Evolutionary conservation across 2,329 filamentous ascomycete genomes (phyloP), one percentile per base, ranked within the genome.

Genomic region (Monilinia polystroma): DNA sequence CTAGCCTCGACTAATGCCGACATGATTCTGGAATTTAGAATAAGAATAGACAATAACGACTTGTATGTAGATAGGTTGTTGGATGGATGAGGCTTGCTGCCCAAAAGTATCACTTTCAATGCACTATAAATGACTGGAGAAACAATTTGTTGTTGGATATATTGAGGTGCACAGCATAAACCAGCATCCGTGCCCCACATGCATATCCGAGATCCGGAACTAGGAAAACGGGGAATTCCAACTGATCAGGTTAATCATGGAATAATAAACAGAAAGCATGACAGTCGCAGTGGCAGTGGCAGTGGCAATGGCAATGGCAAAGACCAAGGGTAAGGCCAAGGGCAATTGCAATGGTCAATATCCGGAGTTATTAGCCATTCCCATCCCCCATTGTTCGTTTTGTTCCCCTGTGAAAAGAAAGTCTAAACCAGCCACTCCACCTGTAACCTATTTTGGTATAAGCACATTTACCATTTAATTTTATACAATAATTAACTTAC

Each of bases 341-440:
- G 38, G 41, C 41, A 16, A 43, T 16, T 14, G 41, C 41, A 16
- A 49, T 49, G n/a, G 18, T 18, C 26, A 57, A 49, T 43, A 49
- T 20, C 52, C 62, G 54, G 52, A 16, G 20, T 32, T 51, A 16
- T 62, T 51, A 12, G 20, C 11, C 45, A 62, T 43, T 64, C 52
- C 52, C n/a, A 58, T 65, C 10, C 70, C 64, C 70, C 69, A 71
- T 26, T 62, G 45, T 4, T 57, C 43, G 57, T 64, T 51, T 20
- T 66, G 53, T 38, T 69, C 64, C n/a, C 55, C 69, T 45, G 64
- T 51, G 38, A 68, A 69, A 7, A 67, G 41, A 41, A 69, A 71
- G 49, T 71, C 68, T 8, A 70, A 57, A 10, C 68, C 68, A 49
- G 68, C 67, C 11, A 68, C 66, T 45, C 70, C 70, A 29, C 68